A percentile compares a stretch with the other conserved stretches of the same genome.
Evolutionary conservation across 345 rosid genomes (phyloP).

Genomic region (Jatropha curcas): DNA sequence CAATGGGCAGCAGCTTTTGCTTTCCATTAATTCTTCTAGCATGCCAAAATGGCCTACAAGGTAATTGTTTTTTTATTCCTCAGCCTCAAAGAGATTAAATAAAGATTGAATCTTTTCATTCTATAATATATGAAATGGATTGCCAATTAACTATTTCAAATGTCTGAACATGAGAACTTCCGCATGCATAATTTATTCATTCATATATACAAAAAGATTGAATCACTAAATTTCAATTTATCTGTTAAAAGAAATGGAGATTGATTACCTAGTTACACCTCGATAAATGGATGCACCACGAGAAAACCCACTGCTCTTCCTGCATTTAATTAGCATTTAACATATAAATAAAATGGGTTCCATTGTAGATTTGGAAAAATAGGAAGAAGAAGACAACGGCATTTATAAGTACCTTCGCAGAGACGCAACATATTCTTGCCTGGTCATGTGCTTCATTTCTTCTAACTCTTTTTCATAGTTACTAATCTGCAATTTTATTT

Average conservation of each 20-base stretch:
- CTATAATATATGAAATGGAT: no score
- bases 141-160: no score
- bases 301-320: slow-evolving; percentile 36
- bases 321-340: not conserved
- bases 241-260: not conserved
- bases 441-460: slow-evolving; percentile 33
- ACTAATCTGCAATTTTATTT: slow-evolving; percentile 22
- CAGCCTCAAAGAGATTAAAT: no score
- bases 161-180: no score
- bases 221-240: no score
- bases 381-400: not conserved
- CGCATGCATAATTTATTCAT: no score
- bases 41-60: no score
- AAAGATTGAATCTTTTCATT: no score
- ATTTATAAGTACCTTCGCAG: slow-evolving; percentile 22
- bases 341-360: not conserved
- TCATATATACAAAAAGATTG: no score
- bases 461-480: slow-evolving; percentile 24
- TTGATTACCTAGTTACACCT: slow-evolving; percentile 33
- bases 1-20: no score
- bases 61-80: no score
- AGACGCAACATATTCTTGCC: slow-evolving; percentile 35
- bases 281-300: slow-evolving; percentile 36
- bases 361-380: not conserved
- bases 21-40: no score